Base-by-base conservation (phyloP, 805 yeast genomes). In the Torulaspora microellipsoides region DNA sequence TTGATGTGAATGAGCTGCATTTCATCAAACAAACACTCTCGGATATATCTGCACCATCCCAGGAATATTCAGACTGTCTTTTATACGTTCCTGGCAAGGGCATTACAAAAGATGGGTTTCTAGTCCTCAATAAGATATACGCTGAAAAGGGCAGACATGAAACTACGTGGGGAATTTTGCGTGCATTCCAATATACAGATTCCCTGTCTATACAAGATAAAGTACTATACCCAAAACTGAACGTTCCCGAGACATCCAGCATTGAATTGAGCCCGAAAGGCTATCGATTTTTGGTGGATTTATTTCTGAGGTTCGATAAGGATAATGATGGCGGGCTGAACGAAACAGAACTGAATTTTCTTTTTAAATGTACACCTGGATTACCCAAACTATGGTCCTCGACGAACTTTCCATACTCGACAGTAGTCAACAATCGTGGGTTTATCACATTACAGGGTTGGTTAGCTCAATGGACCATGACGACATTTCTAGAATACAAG, bases 391-490 rank as follows among this genome's bases (percentile, higher is more conserved):
- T 85, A 7, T 93, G 99, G 99, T 72, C 73, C 30, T 89, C 85
- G 11, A 76, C 86, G 0, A 81, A 81, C 51, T 93, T 93, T 58
- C 99, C 99, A 0, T 70, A 75, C 20, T 79, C 95, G 1, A 86
- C 95, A 9, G 96, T 91, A 1, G 78, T 95, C 41, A 90, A 89
- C 59, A 96, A 89, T 51, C 82, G 81, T 49, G 97, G 96, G 0
- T 77, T 80, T 59, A 89, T 93, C 3, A 88, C 98, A 0, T 65
- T 93, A 23, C 99, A 95, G 67, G 99, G 99, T 2, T 93, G 99
- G 99, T 67, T 93, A 31, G 99, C 99, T 0, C 98, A 91, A 58
- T 93, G 99, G 99, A 83, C 91, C 54, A 85, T 93, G 85, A 88
- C 96, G 0, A 91, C 98, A 0, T 89, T 80, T 53, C 68, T 93